Evolutionary conservation across 2,329 filamentous ascomycete species (phyloP).

Genomic region (Coleophoma cylindrospora): DNA sequence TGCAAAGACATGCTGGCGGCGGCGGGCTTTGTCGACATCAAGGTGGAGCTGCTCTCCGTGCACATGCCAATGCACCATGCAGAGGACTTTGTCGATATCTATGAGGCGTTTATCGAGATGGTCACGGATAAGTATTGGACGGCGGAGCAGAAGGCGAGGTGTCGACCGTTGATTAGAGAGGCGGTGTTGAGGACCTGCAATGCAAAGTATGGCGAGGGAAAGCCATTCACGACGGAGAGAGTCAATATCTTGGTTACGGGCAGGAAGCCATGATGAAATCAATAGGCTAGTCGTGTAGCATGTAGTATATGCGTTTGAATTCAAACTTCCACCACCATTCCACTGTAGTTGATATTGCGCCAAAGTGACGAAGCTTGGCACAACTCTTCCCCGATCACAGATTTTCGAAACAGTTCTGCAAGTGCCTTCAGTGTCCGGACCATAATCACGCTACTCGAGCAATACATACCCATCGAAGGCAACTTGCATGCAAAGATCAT

Average conservation of each 20-base stretch:
- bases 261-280: neutral
- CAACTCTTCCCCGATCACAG: too few species aligned
- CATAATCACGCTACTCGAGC: too few species aligned
- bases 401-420: too few species aligned
- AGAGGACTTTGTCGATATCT: constrained; percentile 4
- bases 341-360: too few species aligned
- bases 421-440: too few species aligned
- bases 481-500: too few species aligned
- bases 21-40: constrained; percentile 2
- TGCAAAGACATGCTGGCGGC: constrained; percentile 2
- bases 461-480: too few species aligned
- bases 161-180: constrained; percentile 2
- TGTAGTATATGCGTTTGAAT: too few species aligned
- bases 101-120: constrained; percentile 7
- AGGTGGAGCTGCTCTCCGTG: neutral
- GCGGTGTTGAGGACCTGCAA: constrained; percentile 3
- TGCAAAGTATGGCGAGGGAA: constrained; percentile 4
- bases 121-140: constrained; percentile 5
- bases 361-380: too few species aligned
- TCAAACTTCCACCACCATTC: too few species aligned
- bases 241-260: constrained; percentile 4
- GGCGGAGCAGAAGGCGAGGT: constrained; percentile 1
- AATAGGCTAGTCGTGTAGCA: too few species aligned
- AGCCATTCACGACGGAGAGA: constrained; percentile 5
- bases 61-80: constrained; percentile 2